Evolutionary conservation across 2,329 filamentous ascomycete species (phyloP), one percentile per base, ranked within the genome.

Genomic region (Alternaria conjuncta): DNA sequence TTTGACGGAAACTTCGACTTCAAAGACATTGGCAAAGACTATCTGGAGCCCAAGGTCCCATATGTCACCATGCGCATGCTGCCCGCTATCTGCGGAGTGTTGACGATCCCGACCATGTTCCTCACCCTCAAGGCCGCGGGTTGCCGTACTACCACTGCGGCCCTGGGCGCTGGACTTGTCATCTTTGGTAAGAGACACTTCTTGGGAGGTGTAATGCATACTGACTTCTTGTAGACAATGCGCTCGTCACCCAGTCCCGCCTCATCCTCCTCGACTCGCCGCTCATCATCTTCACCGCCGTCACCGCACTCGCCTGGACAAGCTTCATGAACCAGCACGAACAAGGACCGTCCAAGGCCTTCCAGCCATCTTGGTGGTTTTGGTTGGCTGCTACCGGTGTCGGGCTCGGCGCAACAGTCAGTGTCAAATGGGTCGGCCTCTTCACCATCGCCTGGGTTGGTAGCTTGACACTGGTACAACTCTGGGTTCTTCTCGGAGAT

Each of bases 391-490:
- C 93, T 78, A 96, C 92, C 47, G 96, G 96, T 72, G 83, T 99
- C 46, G 92, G 91, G 41, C 86, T 99, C 55, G 96, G 96, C 66
- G 90, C 95, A 55, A 98, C 96, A 8, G 88, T 90, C 66, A 98
- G 95, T 83, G 94, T 98, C 76, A 99, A 99, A 85, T 99, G 96
- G 96, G 96, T 99, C 76, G 96, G 96, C 55, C 86, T 99, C 56
- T 98, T 99, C 85, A 99, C 96, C 67, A 97, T 97, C 80, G 96
- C 95, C 53, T 99, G 96, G 96, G 93, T 99, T 71, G 96, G 96
- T 66, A 89, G 87, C 81, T 87, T 99, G 82, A 99, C 96, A 41
- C 81, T 95, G 47, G 80, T 99, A 49, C 96, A 99, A 84, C 88
- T 99, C 62, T 99, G 96, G 96, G 90, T 97, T 70, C 85, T 99